Percentiles rank a stretch among this genome's conserved stretches.
These are phyloP conservation scores for Yarrowia osloensis DNA, from an alignment of 805 yeast species.

Conservation along the genomic window DNA sequence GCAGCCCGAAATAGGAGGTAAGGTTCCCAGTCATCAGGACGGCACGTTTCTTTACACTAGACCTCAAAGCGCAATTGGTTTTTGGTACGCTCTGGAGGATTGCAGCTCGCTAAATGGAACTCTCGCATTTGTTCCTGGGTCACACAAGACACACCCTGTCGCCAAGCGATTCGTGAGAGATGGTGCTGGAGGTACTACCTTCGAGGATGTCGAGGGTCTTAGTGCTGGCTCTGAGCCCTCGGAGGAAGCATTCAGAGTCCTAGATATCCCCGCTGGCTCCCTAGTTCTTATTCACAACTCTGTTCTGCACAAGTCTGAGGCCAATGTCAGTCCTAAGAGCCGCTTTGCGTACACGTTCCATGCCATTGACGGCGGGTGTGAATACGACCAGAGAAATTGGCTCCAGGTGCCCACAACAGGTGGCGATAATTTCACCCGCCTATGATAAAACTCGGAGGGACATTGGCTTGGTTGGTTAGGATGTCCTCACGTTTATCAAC, in stretches of 20 bases:
- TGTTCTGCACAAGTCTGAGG: constrained; percentile 70
- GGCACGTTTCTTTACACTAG: constrained; percentile 70
- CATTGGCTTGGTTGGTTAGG: too few relatives aligned
- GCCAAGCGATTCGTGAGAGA: constrained; percentile 62
- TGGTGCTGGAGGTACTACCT: constrained; percentile 54
- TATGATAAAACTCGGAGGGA: not conserved
- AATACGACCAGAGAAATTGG: constrained; percentile 72
- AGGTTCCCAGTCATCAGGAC: constrained; percentile 78
- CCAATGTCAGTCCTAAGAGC: constrained; percentile 55
- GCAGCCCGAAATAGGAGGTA: constrained; percentile 71
- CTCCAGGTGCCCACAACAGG: constrained; percentile 74
- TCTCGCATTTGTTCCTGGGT: constrained; percentile 66
- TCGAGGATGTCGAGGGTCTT: constrained; percentile 46
- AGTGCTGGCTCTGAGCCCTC: constrained; percentile 41
- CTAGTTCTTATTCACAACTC: constrained; percentile 66
- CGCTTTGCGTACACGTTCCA: constrained; percentile 81
- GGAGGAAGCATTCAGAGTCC: constrained; percentile 50
- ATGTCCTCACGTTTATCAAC: too few relatives aligned
- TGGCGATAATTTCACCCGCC: constrained; percentile 56
- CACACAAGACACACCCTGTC: constrained; percentile 61
- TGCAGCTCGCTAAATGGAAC: constrained; percentile 71
- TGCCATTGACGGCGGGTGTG: constrained; percentile 64
- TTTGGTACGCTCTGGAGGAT: constrained; percentile 80
- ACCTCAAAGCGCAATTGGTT: constrained; percentile 73
- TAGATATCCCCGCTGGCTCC: constrained; percentile 71